These are phyloP conservation scores for Clavariopsis aquatica DNA, from an alignment of 495 filamentous ascomycete genomes.

Conservation along the genomic window DNA sequence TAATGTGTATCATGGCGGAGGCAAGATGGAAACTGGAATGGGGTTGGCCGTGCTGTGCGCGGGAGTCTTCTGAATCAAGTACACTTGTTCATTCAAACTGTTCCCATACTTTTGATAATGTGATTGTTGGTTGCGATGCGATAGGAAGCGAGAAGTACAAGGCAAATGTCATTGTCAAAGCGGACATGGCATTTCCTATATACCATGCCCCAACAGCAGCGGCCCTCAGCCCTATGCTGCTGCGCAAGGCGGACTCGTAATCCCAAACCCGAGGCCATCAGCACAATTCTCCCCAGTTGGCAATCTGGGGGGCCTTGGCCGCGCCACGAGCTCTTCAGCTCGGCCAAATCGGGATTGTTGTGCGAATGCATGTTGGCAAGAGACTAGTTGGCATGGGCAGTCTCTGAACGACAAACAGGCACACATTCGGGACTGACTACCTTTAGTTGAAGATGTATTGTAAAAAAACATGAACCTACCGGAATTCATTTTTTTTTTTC, in stretches of 20 bases:
- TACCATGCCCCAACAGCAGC: not conserved
- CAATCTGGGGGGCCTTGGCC: not conserved
- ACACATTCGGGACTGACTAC: no score
- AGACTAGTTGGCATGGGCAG: no score
- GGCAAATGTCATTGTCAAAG: not conserved
- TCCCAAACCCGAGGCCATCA: not conserved
- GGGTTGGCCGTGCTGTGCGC: not conserved
- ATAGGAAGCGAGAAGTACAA: not conserved
- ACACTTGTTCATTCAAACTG: not conserved
- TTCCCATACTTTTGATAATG: not conserved
- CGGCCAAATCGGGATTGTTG: no score
- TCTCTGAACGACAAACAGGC: no score
- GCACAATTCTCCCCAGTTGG: not conserved
- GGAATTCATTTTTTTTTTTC: no score
- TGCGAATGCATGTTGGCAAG: no score
- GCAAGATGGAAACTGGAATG: not conserved
- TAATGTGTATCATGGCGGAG: conserved; percentile 3
- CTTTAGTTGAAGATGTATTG: no score
- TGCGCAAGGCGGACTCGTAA: conserved; percentile 1
- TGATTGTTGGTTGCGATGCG: not conserved
- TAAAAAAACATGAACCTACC: no score
- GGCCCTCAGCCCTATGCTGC: no score
- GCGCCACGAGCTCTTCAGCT: not conserved
- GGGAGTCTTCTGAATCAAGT: not conserved
- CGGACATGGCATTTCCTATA: not conserved